Conservation (phyloP, 2,329 filamentous ascomycete genomes). For the Didymella glomerata region DNA sequence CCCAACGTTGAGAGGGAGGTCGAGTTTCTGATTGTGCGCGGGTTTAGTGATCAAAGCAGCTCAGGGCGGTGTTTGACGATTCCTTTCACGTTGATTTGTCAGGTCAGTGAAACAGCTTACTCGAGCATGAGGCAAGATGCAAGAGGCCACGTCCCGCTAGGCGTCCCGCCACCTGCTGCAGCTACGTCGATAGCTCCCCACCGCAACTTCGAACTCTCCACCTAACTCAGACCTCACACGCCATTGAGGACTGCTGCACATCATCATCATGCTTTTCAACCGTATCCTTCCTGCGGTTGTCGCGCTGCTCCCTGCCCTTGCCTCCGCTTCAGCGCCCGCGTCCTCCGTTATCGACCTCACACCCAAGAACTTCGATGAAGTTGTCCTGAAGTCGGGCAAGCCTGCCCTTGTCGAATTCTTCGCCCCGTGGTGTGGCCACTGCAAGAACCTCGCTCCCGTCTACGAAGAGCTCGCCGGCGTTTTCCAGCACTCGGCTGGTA, state of each 20-base stretch:
- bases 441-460: slow-evolving; percentile 93
- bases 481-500: slow-evolving; percentile 77
- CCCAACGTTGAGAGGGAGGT: background rate
- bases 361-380: slow-evolving; percentile 87
- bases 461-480: slow-evolving; percentile 87
- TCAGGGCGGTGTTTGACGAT: too few species aligned
- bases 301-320: slow-evolving; percentile 44
- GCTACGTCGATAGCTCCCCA: slow-evolving; percentile 22
- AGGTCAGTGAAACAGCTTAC: slow-evolving; percentile 29
- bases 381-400: slow-evolving; percentile 90
- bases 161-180: slow-evolving; percentile 26
- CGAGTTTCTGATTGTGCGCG: background rate
- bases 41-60: background rate
- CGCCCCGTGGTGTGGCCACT: slow-evolving; percentile 98
- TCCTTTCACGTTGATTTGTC: slow-evolving; percentile 33
- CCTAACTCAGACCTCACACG: slow-evolving; percentile 30
- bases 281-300: slow-evolving; percentile 44
- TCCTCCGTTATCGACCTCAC: slow-evolving; percentile 90
- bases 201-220: slow-evolving; percentile 26
- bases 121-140: slow-evolving; percentile 8
- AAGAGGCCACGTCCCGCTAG: slow-evolving; percentile 44
- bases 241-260: slow-evolving; percentile 29
- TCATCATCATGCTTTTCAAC: slow-evolving; percentile 44
- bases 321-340: slow-evolving; percentile 73
- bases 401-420: slow-evolving; percentile 98